Evolutionary conservation across 768 basidiomycete species (phyloP).

Genomic region (Myochromella boudieri): DNA sequence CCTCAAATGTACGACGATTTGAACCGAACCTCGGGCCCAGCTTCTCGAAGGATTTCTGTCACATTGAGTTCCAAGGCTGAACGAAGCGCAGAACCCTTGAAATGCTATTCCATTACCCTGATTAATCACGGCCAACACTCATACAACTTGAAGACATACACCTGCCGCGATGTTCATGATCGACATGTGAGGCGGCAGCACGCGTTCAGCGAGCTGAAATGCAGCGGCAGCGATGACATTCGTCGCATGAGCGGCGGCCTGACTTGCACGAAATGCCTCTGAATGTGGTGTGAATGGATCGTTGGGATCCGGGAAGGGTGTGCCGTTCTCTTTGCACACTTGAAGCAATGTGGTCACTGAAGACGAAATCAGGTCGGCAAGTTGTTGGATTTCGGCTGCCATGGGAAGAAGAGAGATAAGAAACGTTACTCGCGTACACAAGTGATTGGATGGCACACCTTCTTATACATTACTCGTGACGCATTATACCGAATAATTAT

Average conservation of each 20-base stretch:
- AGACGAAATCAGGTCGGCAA: constrained; percentile 18
- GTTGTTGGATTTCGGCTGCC: constrained; percentile 15
- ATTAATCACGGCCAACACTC: not conserved
- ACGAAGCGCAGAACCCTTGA: constrained; percentile 24
- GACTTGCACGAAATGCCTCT: constrained; percentile 28
- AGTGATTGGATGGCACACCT: too few relatives aligned
- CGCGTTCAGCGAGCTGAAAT: constrained; percentile 29
- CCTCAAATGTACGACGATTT: not conserved
- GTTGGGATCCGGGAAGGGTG: constrained; percentile 25
- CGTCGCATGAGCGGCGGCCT: constrained; percentile 26
- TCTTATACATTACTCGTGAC: too few relatives aligned
- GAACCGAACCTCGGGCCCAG: constrained; percentile 26
- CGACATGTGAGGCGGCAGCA: constrained; percentile 24
- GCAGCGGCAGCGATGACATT: constrained; percentile 33
- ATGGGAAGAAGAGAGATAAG: constrained; percentile 1
- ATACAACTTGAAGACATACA: constrained; percentile 14
- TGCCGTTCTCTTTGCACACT: constrained; percentile 18
- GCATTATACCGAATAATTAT: too few relatives aligned
- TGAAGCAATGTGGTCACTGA: constrained; percentile 25
- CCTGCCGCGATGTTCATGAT: constrained; percentile 21
- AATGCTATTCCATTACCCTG: constrained; percentile 15
- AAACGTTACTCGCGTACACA: too few relatives aligned
- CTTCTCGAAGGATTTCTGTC: constrained; percentile 33
- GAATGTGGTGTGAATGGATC: constrained; percentile 24
- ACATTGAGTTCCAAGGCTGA: constrained; percentile 24